A percentile compares a stretch with the other conserved stretches of the same genome.
Conservation (phyloP, 148 eudicot genomes). For the Silene latifolia region DNA sequence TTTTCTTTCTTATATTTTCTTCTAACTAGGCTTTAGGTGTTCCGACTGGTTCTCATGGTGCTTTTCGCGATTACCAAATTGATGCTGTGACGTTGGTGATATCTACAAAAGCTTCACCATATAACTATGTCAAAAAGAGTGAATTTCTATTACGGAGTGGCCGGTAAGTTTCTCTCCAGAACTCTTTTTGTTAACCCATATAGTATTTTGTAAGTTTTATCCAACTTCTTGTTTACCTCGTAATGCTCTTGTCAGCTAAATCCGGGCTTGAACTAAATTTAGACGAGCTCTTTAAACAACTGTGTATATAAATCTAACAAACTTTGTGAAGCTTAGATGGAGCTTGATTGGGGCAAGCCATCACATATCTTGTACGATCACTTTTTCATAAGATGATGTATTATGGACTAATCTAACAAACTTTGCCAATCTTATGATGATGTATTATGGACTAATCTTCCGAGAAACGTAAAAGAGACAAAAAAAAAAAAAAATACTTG, state of each 20-base stretch:
- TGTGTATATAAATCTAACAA: no score
- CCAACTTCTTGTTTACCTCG: background rate
- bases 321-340: no score
- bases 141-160: conserved; percentile 73
- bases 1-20: background rate
- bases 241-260: background rate
- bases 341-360: background rate
- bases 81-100: conserved; percentile 87
- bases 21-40: conserved; percentile 75
- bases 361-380: background rate
- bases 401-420: background rate
- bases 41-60: conserved; percentile 95
- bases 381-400: background rate
- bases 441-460: background rate
- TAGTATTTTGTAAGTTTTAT: background rate
- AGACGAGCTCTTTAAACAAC: background rate
- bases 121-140: conserved; percentile 40
- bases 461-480: background rate
- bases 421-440: background rate
- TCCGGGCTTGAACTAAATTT: background rate
- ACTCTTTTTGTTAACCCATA: background rate
- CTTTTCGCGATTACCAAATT: conserved; percentile 96
- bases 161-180: conserved; percentile 44
- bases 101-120: conserved; percentile 46
- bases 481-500: background rate